Base-by-base conservation (phyloP, 228 moss, liverwort and hornwort species). In the Sphagnum fallax region DNA sequence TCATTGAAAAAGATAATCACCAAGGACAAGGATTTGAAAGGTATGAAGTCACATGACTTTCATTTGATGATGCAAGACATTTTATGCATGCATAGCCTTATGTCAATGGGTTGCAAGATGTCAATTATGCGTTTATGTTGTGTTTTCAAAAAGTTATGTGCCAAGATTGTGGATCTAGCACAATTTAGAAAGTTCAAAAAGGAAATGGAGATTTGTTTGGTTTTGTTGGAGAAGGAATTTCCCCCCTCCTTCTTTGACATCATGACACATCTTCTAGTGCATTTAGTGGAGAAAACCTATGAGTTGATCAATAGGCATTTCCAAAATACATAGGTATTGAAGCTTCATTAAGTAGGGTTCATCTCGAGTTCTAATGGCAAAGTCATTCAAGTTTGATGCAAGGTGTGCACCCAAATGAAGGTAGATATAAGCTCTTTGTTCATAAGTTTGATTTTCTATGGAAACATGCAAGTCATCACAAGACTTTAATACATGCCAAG, bases 171-270 rank as follows among this genome's bases (percentile, higher is more conserved):
- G 16, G 51, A 67, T 18, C 67, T 50, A 0, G 6, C 5, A 6
- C 9, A 8, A 9, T n/a, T 52, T 6, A 14, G 12, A 50, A 8
- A 4, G 7, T 11, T 8, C 4, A 52, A 52, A 14, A 32, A 52
- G 50, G 67, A 67, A n/a, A 53, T 67, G 10, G 67, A 52, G 10
- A 4, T 52, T 9, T 15, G 15, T 7, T 2, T 67, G 6, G 51
- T 6, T 66, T 52, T 66, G 16, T 7, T 66, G 15, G 66, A 66
- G 32, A 66, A 66, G 15, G 52, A 51, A 15, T 51, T 67, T 15
- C 67, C 67, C 6, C 67, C 4, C 3, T 6, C 15, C 14, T 52
- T 67, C 7, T 67, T 67, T 67, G 67, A 67, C 49, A 4, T 52
- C n/a, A 67, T 67, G 67, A 67, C 51, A 14, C 52, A 67, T 18